Conservation (phyloP, 441 rosid genomes). For the Jatropha multifida region DNA sequence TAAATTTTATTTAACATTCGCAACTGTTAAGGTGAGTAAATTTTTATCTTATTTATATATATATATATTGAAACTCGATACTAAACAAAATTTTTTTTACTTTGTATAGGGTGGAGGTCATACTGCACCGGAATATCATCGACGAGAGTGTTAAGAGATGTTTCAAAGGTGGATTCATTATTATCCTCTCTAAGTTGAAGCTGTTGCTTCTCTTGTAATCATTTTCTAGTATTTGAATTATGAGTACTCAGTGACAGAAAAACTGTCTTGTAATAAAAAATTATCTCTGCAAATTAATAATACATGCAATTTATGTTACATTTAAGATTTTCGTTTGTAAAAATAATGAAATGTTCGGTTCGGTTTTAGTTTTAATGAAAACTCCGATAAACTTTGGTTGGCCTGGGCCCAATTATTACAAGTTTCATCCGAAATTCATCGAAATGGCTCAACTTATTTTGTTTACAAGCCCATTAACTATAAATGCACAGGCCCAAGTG, state of each 20-base stretch:
- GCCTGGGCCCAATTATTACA: too few species aligned
- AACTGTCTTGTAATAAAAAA: too few species aligned
- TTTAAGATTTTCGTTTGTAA: too few species aligned
- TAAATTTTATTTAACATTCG: too few species aligned
- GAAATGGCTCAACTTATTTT: too few species aligned
- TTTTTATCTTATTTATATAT: neutral
- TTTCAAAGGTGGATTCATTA: constrained; percentile 34
- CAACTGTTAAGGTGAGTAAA: constrained; percentile 32
- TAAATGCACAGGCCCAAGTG: too few species aligned
- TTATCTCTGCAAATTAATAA: neutral
- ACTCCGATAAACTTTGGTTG: too few species aligned
- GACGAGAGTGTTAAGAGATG: constrained; percentile 31
- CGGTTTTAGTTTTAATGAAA: too few species aligned
- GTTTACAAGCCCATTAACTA: too few species aligned
- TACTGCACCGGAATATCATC: constrained; percentile 34
- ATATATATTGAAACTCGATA: neutral
- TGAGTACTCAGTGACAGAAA: too few species aligned
- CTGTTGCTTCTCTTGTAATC: neutral
- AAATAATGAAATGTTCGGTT: too few species aligned
- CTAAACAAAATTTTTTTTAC: neutral
- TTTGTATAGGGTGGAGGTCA: constrained; percentile 42
- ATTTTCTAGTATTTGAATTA: neutral
- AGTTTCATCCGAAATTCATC: too few species aligned
- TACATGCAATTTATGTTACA: neutral
- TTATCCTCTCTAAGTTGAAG: constrained; percentile 27